phyloP scores from a whole-genome alignment of 2,329 filamentous ascomycete species.

The Stachybotrys chartarum region DNA sequence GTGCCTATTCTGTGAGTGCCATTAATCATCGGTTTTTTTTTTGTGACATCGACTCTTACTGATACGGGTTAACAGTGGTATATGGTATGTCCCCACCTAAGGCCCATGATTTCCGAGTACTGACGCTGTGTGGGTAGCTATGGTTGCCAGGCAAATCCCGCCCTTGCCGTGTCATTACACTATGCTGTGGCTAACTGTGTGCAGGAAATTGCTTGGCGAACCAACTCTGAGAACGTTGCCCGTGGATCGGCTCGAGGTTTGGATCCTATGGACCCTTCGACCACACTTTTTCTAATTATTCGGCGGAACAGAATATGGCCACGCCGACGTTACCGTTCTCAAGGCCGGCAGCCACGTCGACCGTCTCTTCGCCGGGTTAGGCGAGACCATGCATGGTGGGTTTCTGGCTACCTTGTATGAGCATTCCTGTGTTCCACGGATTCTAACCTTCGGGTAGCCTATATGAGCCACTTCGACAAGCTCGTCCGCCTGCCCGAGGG shows the following conservation, averaged over 20 bases:
- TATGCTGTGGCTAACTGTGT: no score
- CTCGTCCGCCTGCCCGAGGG: constrained; percentile 64
- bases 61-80: no score
- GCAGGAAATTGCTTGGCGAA: neutral
- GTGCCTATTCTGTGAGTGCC: constrained; percentile 17
- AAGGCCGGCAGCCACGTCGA: constrained; percentile 59
- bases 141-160: neutral
- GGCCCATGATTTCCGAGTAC: no score
- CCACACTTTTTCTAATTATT: no score
- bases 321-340: constrained; percentile 39
- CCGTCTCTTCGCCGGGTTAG: constrained; percentile 69
- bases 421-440: constrained; percentile 1
- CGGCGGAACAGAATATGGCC: constrained; percentile 6
- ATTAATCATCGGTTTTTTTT: no score
- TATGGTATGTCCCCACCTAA: no score
- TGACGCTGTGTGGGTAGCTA: neutral
- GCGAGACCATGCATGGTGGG: constrained; percentile 52
- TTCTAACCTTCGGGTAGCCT: neutral
- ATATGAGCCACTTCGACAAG: constrained; percentile 87
- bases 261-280: no score
- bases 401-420: neutral
- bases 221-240: neutral
- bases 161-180: no score
- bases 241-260: neutral
- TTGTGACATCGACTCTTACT: no score